Conservation (phyloP, 257 asterid species). For the Solanum lignicaule region DNA sequence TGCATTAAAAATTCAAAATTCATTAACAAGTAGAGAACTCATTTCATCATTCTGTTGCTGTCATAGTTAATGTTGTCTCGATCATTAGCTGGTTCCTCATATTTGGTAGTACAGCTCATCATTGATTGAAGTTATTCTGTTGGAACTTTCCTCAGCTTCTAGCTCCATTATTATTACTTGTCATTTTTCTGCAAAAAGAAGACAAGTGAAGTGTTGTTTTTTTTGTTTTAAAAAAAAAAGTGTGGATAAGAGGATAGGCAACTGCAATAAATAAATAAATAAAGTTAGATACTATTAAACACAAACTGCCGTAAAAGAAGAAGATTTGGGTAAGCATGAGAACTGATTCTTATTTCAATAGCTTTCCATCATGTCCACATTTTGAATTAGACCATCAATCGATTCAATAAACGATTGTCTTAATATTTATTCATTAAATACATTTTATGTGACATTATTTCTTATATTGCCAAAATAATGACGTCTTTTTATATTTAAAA, state of each 20-base stretch:
- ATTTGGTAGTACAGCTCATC: background rate
- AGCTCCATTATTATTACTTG: background rate
- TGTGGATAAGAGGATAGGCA: background rate
- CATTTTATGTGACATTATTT: background rate
- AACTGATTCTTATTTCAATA: background rate
- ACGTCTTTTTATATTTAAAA: background rate
- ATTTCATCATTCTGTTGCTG: background rate
- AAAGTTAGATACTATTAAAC: background rate
- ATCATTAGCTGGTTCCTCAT: background rate
- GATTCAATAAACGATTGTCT: background rate
- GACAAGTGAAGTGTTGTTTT: background rate
- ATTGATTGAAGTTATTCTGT: background rate
- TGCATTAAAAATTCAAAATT: background rate
- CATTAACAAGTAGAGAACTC: background rate
- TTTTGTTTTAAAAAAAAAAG: background rate
- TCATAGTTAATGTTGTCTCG: background rate
- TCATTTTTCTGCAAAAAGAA: background rate
- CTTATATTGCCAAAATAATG: fast-evolving
- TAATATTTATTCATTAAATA: background rate
- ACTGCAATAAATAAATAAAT: background rate
- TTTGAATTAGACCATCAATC: background rate
- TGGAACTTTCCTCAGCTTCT: background rate
- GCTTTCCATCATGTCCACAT: background rate
- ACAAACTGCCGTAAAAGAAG: background rate
- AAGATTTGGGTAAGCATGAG: background rate